These are phyloP conservation scores for Ceriops tagal DNA, from an alignment of 345 rosid species.

Conservation along the genomic window DNA sequence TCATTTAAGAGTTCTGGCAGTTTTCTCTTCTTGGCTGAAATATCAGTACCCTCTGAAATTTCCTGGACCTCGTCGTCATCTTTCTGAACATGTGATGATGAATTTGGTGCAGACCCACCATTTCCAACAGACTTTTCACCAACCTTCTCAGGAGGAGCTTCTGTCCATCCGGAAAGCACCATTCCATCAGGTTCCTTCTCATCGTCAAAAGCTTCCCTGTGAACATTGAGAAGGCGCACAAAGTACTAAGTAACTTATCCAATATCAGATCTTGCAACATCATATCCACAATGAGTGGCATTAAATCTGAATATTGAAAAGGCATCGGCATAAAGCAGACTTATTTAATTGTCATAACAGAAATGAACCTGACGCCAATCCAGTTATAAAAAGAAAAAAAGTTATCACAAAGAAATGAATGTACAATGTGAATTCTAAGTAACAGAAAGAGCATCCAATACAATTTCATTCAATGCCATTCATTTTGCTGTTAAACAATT, in stretches of 20 bases:
- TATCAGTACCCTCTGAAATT: constrained; percentile 32
- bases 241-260: constrained; percentile 1
- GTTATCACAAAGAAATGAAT: no score
- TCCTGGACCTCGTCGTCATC: constrained; percentile 28
- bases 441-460: no score
- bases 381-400: no score
- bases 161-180: constrained; percentile 90
- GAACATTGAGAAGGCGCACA: neutral
- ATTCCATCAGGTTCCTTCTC: constrained; percentile 97
- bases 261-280: constrained; percentile 1
- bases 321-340: no score
- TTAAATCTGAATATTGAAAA: neutral
- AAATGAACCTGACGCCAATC: no score
- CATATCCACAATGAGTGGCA: neutral
- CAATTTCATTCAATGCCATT: neutral
- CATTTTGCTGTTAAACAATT: neutral
- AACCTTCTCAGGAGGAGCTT: constrained; percentile 43
- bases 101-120: constrained; percentile 51
- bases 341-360: no score
- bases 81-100: constrained; percentile 22
- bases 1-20: constrained; percentile 24
- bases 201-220: constrained; percentile 87
- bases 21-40: constrained; percentile 60
- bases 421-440: no score
- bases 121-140: constrained; percentile 40